phyloP scores from a whole-genome alignment of 768 basidiomycete species.

The Thelephora aurantiotincta region DNA sequence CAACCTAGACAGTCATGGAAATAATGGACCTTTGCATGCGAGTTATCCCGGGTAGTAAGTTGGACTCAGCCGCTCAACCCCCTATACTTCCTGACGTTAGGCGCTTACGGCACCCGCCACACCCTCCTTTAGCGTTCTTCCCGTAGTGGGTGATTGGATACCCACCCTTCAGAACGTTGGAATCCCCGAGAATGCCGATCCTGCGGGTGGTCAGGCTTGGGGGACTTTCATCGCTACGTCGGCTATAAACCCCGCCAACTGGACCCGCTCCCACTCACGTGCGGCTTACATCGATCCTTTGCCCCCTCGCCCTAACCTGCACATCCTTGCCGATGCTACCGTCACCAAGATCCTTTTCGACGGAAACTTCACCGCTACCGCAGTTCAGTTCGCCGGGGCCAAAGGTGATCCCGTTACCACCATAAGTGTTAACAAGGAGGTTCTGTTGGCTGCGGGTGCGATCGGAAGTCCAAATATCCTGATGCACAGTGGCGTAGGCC shows the following conservation, averaged over 20 bases:
- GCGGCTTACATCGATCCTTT: conserved; percentile 53
- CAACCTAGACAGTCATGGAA: conserved; percentile 32
- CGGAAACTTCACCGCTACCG: conserved; percentile 24
- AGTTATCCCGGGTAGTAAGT: conserved; percentile 40
- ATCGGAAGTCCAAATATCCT: conserved; percentile 41
- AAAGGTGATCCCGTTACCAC: conserved; percentile 20
- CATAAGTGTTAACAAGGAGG: conserved; percentile 46
- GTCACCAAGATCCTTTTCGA: conserved; percentile 40
- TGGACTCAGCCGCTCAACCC: neutral
- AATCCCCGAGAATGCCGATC: conserved; percentile 23
- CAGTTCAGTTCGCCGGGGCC: conserved; percentile 33
- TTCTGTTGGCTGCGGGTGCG: conserved; percentile 34
- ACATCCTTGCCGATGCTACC: conserved; percentile 44
- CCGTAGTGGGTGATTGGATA: conserved; percentile 42
- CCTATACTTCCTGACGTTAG: conserved; percentile 12
- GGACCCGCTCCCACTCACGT: conserved; percentile 51
- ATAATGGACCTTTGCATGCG: conserved; percentile 32
- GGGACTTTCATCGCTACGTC: conserved; percentile 42
- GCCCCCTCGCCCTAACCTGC: conserved; percentile 46
- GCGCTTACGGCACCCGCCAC: neutral
- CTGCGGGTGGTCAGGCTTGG: conserved; percentile 33
- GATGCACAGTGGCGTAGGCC: conserved; percentile 45
- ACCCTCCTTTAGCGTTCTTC: conserved; percentile 25
- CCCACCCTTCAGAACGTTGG: conserved; percentile 30
- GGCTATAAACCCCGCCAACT: conserved; percentile 47